Base-by-base conservation (phyloP, 192 early-diverging fungal genomes). In the Fimicolochytrium jonesii region DNA sequence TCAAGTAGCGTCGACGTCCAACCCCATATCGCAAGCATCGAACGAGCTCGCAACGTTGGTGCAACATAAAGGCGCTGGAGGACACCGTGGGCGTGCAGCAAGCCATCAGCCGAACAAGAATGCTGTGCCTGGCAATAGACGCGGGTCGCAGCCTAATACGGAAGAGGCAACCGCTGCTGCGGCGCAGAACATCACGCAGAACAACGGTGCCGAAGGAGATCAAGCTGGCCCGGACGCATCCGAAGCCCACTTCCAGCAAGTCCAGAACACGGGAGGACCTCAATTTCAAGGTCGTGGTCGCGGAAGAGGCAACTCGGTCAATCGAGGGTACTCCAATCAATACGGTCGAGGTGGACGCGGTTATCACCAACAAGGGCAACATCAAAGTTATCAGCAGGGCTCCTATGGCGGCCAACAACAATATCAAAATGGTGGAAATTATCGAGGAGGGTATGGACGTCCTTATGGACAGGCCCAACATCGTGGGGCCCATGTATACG, bases 31-130 rank as follows among this genome's bases (percentile, higher is more conserved):
- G 1, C 47, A 10, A 32, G 29, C 30, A 9, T 31, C 32, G 34
- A 64, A 64, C 52, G 62, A 64, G 52, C 62, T 64, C 6, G 62
- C 32, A 25, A n/a, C 36, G 15, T 30, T 64, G 23, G 52, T 64
- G 18, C 51, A 45, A 30, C 60, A 62, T 2, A 60, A 17, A 6
- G 23, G 35, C 22, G 35, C 18, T 22, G 35, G 20, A 33, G 54
- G 33, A 5, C 54, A 18, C 41, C 15, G 41, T 15, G 20, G 41
- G 20, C 41, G 20, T 22, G 3, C 49, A 25, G 26, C 20, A 26
- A 17, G 17, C 17, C 49, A 18, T 13, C 20, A 28, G 28, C 49
- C 26, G 15, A 51, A 26, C 20, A 51, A 28, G 28, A 51, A 15
- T 4, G 28, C 26, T 3, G 18, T 28, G 4, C 18, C 49, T 2